phyloP scores from a whole-genome alignment of 202 grass and related monocot genomes.

The Tripidium arundinaceum region DNA sequence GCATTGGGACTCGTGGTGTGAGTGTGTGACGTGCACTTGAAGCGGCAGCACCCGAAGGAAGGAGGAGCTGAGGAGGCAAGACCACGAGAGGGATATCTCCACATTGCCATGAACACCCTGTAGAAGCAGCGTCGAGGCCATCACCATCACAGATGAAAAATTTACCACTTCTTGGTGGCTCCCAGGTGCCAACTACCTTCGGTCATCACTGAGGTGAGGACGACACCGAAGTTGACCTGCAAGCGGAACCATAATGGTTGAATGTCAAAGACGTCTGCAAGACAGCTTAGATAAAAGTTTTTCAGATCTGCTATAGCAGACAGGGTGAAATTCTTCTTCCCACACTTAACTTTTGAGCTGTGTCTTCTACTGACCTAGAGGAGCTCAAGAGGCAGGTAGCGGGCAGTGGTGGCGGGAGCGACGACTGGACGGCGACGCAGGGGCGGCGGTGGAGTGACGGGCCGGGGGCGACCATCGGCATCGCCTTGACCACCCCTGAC shows the following conservation, averaged over 20 bases:
- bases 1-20: too few species aligned
- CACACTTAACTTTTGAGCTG: not conserved
- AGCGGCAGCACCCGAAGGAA: too few species aligned
- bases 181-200: conserved; percentile 46
- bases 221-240: conserved; percentile 65
- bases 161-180: conserved; percentile 57
- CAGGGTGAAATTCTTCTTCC: not conserved
- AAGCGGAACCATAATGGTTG: not conserved
- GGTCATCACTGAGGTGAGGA: conserved; percentile 67
- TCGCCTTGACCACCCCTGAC: too few species aligned
- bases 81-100: conserved; percentile 34
- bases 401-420: too few species aligned
- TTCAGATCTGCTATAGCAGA: not conserved
- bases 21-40: too few species aligned
- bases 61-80: too few species aligned
- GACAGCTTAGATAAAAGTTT: not conserved
- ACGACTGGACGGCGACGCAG: too few species aligned
- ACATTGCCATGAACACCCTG: conserved; percentile 80
- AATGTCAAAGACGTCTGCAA: not conserved
- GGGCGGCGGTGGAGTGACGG: too few species aligned
- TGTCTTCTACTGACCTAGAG: not conserved
- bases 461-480: too few species aligned
- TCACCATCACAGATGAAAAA: conserved; percentile 55
- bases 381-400: too few species aligned
- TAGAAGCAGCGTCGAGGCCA: conserved; percentile 74